Conservation (phyloP, 352 stramenopile species). For the Pythium vanterpoolii region DNA sequence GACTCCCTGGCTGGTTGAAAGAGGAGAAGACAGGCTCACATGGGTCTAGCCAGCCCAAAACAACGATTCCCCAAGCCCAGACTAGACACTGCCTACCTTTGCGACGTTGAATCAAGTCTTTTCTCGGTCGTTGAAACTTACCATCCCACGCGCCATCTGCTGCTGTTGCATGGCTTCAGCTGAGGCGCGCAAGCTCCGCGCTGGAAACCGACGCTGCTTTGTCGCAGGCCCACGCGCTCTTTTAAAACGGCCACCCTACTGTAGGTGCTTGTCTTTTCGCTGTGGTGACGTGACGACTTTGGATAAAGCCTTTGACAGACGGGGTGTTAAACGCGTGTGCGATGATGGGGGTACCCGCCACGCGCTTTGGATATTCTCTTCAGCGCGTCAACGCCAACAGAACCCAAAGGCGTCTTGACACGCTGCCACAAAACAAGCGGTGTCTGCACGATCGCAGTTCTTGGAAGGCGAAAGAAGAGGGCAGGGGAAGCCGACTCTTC, state of each 20-base stretch:
- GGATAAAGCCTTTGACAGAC: background rate
- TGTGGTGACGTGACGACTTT: background rate
- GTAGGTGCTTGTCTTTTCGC: background rate
- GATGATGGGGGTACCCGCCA: too few relatives aligned
- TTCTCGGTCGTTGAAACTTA: background rate
- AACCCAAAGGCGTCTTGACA: too few relatives aligned
- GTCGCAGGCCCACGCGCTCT: background rate
- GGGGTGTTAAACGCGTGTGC: background rate
- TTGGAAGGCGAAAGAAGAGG: background rate
- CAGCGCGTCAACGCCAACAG: too few relatives aligned
- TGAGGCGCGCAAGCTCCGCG: background rate
- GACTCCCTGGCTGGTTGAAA: background rate
- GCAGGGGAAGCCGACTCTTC: background rate
- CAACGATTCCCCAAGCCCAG: background rate
- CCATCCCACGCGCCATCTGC: background rate
- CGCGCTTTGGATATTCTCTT: too few relatives aligned
- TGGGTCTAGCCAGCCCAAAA: background rate
- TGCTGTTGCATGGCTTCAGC: background rate
- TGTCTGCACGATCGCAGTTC: background rate
- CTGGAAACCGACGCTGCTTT: background rate
- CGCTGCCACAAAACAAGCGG: too few relatives aligned
- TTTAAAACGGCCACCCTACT: background rate
- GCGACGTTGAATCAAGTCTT: background rate
- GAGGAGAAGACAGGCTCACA: background rate
- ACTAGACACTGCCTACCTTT: background rate